A percentile compares a stretch with the other conserved stretches of the same genome.
Conservation (phyloP, 805 yeast species). For the Tetrapisispora taiwanensis region DNA sequence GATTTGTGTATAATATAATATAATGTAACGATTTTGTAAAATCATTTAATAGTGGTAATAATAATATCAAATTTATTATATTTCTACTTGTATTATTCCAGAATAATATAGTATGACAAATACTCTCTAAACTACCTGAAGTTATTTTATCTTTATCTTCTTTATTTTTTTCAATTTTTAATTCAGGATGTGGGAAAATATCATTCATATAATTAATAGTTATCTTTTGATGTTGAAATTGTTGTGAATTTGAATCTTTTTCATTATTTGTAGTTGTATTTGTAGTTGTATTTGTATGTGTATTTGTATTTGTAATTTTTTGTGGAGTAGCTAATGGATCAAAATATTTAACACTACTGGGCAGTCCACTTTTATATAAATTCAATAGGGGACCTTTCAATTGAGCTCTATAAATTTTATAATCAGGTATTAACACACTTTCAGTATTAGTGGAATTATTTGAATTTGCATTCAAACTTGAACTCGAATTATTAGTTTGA, state of each 20-base stretch:
- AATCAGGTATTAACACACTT: conserved; percentile 19
- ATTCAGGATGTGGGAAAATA: conserved; percentile 51
- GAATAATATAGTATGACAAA: conserved; percentile 65
- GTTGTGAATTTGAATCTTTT: not conserved
- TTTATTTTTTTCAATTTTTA: conserved; percentile 37
- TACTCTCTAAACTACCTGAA: conserved; percentile 56
- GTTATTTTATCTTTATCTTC: conserved; percentile 37
- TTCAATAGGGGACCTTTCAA: conserved; percentile 57
- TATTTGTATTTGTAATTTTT: not conserved
- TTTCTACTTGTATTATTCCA: conserved; percentile 5
- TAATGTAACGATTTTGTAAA: conserved; percentile 35
- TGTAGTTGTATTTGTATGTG: not conserved
- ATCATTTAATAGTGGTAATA: conserved; percentile 48
- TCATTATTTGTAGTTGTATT: too few species aligned
- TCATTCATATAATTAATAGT: not conserved
- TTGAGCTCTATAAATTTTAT: conserved; percentile 49
- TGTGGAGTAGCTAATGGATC: conserved; percentile 20
- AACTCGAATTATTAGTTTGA: not conserved
- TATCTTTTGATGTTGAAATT: not conserved
- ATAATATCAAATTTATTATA: conserved; percentile 33
- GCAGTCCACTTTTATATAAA: conserved; percentile 48
- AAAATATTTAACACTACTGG: conserved; percentile 35
- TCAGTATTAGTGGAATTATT: conserved; percentile 2
- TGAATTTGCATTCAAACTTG: not conserved
- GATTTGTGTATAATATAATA: conserved; percentile 35